Evolutionary conservation across 2,329 filamentous ascomycete species (phyloP).

Genomic region (Fonsecaea nubica): DNA sequence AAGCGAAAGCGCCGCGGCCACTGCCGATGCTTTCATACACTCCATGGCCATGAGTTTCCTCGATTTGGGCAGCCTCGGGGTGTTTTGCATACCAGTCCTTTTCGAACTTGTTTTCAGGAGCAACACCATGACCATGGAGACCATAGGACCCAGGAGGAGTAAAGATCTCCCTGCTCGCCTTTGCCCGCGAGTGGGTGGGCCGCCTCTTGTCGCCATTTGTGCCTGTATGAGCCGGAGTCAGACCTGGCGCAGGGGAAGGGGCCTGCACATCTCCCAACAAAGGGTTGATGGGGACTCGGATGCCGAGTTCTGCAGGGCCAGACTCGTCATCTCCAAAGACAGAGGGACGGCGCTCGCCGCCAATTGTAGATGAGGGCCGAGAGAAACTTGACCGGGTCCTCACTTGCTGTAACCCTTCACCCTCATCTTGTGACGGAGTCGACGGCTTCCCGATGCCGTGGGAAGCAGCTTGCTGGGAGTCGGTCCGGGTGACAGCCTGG

Average conservation of each 20-base stretch:
- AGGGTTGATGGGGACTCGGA: conserved; percentile 91
- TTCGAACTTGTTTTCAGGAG: conserved; percentile 80
- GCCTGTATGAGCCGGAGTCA: conserved; percentile 41
- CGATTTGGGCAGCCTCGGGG: conserved; percentile 75
- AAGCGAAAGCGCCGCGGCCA: conserved; percentile 74
- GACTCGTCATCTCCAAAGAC: conserved; percentile 73
- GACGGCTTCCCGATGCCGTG: conserved; percentile 75
- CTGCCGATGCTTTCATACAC: conserved; percentile 66
- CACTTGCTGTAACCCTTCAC: conserved; percentile 59
- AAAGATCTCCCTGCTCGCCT: conserved; percentile 73
- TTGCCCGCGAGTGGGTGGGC: conserved; percentile 71
- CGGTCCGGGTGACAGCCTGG: conserved; percentile 83
- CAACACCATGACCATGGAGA: conserved; percentile 83
- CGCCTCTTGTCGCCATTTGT: conserved; percentile 49
- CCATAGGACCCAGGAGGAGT: conserved; percentile 90
- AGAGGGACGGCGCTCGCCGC: conserved; percentile 61
- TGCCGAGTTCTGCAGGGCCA: conserved; percentile 90
- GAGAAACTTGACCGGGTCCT: conserved; percentile 69
- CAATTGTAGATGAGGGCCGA: conserved; percentile 54
- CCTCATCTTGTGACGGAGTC: conserved; percentile 56
- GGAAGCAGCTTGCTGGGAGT: conserved; percentile 84
- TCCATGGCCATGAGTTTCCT: conserved; percentile 66
- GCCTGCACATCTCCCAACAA: conserved; percentile 95
- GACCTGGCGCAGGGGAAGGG: conserved; percentile 75
- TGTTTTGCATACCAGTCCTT: conserved; percentile 93